phyloP scores from a whole-genome alignment of 1,139 yeast genomes.

The Suhomyces bolitotheri region DNA sequence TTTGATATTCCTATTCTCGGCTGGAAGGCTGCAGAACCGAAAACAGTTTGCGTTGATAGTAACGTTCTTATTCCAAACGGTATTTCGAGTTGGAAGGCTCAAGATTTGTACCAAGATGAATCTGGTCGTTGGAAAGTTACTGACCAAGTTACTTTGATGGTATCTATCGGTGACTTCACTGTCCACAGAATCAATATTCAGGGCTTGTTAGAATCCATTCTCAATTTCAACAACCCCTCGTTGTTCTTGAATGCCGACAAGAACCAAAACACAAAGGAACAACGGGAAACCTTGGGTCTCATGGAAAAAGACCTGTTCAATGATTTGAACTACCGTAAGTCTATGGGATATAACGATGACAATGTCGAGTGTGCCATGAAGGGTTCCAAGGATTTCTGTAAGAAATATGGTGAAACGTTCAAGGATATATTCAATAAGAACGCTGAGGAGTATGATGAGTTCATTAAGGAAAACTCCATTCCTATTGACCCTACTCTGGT shows the following conservation, averaged over 20 bases:
- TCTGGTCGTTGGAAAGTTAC: conserved; percentile 20
- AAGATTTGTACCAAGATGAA: conserved; percentile 12
- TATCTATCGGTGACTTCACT: conserved; percentile 39
- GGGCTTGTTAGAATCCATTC: conserved; percentile 29
- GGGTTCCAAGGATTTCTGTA: conserved; percentile 28
- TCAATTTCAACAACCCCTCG: conserved; percentile 13
- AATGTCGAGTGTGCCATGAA: conserved; percentile 35
- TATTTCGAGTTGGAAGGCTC: conserved; percentile 25
- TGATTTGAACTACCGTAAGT: conserved; percentile 1
- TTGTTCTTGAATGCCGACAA: neutral
- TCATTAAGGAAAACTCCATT: conserved; percentile 5
- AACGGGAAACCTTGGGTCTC: conserved; percentile 3
- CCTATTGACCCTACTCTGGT: conserved; percentile 1
- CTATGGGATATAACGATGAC: conserved; percentile 29
- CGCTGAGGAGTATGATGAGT: conserved; percentile 4
- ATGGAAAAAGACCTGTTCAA: neutral
- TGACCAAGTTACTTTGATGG: conserved; percentile 34
- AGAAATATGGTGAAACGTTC: conserved; percentile 19
- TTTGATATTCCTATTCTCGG: conserved; percentile 27
- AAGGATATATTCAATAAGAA: conserved; percentile 1
- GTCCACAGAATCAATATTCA: conserved; percentile 34
- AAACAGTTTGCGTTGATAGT: conserved; percentile 15
- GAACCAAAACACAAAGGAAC: neutral
- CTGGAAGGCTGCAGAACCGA: conserved; percentile 21
- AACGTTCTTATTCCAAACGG: conserved; percentile 32